phyloP scores from a whole-genome alignment of 306 rosid genomes.

The Benincasa hispida region DNA sequence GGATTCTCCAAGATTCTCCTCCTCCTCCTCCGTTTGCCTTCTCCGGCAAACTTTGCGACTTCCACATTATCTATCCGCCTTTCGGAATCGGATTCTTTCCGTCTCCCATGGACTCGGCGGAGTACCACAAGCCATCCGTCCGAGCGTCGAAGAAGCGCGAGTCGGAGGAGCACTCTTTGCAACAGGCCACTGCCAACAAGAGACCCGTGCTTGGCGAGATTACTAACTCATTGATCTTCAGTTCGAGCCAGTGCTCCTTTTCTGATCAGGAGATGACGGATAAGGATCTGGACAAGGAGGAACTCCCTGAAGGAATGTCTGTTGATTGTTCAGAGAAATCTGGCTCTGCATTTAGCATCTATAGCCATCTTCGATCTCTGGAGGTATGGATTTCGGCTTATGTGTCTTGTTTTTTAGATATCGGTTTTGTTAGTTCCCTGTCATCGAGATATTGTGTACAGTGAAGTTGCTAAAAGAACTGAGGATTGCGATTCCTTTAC shows the following conservation, averaged over 20 bases:
- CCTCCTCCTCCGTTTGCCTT: background rate
- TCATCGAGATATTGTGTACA: background rate
- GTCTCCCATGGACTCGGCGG: background rate
- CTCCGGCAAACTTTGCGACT: background rate
- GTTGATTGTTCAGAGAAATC: background rate
- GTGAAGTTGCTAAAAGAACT: background rate
- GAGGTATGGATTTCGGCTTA: background rate
- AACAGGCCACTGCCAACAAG: slow-evolving; percentile 17
- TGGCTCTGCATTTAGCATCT: background rate
- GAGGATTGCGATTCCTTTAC: background rate
- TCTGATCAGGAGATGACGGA: background rate
- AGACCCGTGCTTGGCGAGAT: slow-evolving; percentile 20
- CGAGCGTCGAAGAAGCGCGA: background rate
- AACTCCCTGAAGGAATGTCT: background rate
- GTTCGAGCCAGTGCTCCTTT: slow-evolving; percentile 1
- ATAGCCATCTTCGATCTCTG: background rate
- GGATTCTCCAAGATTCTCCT: background rate
- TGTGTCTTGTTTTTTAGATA: background rate
- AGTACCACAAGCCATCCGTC: background rate
- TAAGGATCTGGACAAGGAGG: background rate
- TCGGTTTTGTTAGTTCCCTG: background rate
- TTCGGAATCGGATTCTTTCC: background rate
- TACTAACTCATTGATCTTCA: slow-evolving; percentile 16
- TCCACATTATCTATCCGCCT: background rate
- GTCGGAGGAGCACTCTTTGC: background rate